These are phyloP conservation scores for Eucalyptus victrix DNA, from an alignment of 345 rosid genomes.

Conservation along the genomic window DNA sequence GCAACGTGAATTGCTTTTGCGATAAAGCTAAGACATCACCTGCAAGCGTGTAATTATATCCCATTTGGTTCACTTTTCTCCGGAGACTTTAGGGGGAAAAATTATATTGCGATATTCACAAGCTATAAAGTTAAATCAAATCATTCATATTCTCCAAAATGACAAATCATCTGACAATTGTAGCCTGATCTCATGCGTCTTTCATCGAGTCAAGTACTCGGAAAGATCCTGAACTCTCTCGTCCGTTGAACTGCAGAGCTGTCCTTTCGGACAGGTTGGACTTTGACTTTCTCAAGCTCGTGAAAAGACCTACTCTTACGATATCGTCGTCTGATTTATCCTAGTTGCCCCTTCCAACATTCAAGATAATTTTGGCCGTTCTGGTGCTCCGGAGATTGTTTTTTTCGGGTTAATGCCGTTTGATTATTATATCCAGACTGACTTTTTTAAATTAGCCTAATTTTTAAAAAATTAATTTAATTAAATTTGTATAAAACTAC, in stretches of 20 bases:
- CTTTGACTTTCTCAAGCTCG: neutral
- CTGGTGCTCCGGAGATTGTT: neutral
- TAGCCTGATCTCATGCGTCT: neutral
- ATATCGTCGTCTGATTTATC: rapidly evolving
- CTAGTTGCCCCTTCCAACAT: neutral
- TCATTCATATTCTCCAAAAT: neutral
- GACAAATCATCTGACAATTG: neutral
- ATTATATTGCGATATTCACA: neutral
- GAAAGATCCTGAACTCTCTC: neutral
- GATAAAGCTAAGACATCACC: neutral
- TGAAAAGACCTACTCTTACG: neutral
- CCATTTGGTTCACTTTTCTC: too few relatives aligned
- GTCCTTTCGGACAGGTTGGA: neutral
- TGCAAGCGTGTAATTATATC: neutral
- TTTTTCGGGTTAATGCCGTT: neutral
- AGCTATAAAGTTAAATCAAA: neutral
- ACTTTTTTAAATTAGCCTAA: too few relatives aligned
- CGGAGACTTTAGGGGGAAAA: too few relatives aligned
- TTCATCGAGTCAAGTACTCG: neutral
- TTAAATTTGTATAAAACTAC: too few relatives aligned
- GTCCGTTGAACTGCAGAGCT: neutral
- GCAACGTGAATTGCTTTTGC: neutral
- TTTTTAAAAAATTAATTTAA: too few relatives aligned
- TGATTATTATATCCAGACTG: neutral
- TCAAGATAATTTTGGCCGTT: neutral